Base-by-base conservation (phyloP, 345 rosid species). In the Euclidium syriacum region DNA sequence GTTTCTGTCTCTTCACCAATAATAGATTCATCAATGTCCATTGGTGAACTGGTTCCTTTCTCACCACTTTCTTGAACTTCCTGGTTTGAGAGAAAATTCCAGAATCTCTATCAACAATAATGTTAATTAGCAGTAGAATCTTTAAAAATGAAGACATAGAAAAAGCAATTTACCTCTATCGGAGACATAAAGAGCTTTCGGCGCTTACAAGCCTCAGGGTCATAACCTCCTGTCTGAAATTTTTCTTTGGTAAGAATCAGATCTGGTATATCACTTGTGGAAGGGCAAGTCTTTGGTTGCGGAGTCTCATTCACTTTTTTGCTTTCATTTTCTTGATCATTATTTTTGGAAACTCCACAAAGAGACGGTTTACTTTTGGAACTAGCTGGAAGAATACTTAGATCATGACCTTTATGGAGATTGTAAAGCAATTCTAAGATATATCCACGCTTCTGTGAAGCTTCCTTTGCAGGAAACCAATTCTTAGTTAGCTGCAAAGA, bases 391-490 rank as follows among this genome's bases (percentile, higher is more conserved):
- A 78, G 44, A 23, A 71, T 63, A 39, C 75, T 63, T 46, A 64
- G 75, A 54, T 54, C 75, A 56, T 61, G 79, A 54, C 79, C 79
- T 61, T 80, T 77, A 34, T 77, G 80, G 54, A 90, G 80, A 68
- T 73, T 86, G 64, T 74, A 79, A 52, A 94, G 80, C 65, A 94
- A 74, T 63, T 67, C 77, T 68, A 78, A 79, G 56, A 92, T 87
- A 57, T 67, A 74, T 23, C 65, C 58, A 51, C 97, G 99, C 75
- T 94, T 94, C 55, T 63, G 73, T 59, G 92, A 87, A 42, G 88
- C 99, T 68, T 94, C 99, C 3, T 62, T 71, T 32, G 97, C 83
- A 26, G 75, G 86, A 80, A 94, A 94, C 97, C 99, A 94, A 44
- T 87, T 74, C 64, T 27, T 65, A 40, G 62, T 80, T 64, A 94